Conservation (phyloP, 2,329 filamentous ascomycete species). For the Colletotrichum chrysophilum region DNA sequence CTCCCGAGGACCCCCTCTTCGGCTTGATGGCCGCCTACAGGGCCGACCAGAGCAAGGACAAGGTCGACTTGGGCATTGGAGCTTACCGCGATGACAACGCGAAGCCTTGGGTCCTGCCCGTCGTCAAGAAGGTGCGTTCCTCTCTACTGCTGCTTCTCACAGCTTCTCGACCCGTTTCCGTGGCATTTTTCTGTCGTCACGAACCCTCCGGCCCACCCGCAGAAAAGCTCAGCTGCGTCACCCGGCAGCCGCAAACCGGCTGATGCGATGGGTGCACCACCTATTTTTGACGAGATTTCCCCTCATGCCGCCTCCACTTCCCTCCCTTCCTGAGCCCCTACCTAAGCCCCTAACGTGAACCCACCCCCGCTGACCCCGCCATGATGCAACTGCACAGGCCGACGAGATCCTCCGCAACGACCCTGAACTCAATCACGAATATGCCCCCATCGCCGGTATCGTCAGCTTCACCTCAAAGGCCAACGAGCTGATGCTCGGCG, state of each 20-base stretch:
- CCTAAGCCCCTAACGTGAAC: neutral
- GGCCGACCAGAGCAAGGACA: constrained; percentile 76
- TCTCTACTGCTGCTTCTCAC: neutral
- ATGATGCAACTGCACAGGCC: constrained; percentile 63
- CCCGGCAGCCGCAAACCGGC: neutral
- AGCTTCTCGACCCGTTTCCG: neutral
- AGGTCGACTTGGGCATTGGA: constrained; percentile 91
- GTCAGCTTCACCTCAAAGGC: constrained; percentile 86
- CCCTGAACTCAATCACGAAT: constrained; percentile 95
- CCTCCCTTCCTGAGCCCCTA: neutral
- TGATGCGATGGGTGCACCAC: neutral
- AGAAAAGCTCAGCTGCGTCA: constrained; percentile 10
- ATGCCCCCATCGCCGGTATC: constrained; percentile 93
- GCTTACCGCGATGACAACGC: constrained; percentile 95
- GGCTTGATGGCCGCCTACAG: constrained; percentile 88
- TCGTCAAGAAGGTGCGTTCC: constrained; percentile 85
- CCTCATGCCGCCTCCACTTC: neutral
- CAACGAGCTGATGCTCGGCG: constrained; percentile 86
- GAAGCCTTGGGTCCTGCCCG: constrained; percentile 96
- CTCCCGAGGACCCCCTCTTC: constrained; percentile 94
- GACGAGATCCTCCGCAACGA: constrained; percentile 89
- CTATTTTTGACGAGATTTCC: neutral
- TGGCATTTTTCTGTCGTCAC: neutral
- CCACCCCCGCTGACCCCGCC: constrained; percentile 20
- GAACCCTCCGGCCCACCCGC: neutral